Percentiles rank a stretch among this genome's conserved stretches.
Evolutionary conservation across 768 basidiomycete species (phyloP).

Genomic region (Lactifluus hygrophoroides): DNA sequence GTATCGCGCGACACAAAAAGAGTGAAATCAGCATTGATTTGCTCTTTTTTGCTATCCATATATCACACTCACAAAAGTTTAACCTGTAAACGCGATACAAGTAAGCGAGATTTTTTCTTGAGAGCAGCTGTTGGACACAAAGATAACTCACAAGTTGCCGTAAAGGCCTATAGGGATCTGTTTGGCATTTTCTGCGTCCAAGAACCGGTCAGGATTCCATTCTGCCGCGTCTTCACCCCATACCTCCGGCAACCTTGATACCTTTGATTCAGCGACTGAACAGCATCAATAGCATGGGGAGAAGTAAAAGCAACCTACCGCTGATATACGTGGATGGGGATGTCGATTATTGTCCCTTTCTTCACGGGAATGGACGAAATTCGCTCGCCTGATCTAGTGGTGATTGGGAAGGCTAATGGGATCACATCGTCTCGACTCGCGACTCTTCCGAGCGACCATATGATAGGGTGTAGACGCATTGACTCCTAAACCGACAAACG

Average conservation of each 20-base stretch:
- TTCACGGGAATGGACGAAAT: slow-evolving; percentile 11
- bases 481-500: not conserved
- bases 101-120: not conserved
- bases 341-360: slow-evolving; percentile 10
- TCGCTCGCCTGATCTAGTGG: slow-evolving; percentile 9
- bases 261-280: not conserved
- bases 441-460: slow-evolving; percentile 6
- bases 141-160: slow-evolving; percentile 13
- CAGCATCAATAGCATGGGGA: not conserved
- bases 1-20: not conserved
- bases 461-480: slow-evolving; percentile 15
- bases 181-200: not conserved
- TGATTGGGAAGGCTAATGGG: slow-evolving; percentile 12
- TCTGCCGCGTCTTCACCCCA: slow-evolving; percentile 15
- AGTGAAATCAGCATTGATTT: not conserved
- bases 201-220: slow-evolving; percentile 15
- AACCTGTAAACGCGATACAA: not conserved
- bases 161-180: slow-evolving; percentile 6
- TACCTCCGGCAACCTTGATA: slow-evolving; percentile 1
- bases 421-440: slow-evolving; percentile 6
- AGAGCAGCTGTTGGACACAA: not conserved
- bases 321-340: slow-evolving; percentile 6
- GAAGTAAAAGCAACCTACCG: slow-evolving; percentile 1
- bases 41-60: not conserved
- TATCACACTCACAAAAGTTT: slow-evolving; percentile 6